Evolutionary conservation across 371 early-diverging fungal species (phyloP).

Genomic region (Dichotomocladium elegans): DNA sequence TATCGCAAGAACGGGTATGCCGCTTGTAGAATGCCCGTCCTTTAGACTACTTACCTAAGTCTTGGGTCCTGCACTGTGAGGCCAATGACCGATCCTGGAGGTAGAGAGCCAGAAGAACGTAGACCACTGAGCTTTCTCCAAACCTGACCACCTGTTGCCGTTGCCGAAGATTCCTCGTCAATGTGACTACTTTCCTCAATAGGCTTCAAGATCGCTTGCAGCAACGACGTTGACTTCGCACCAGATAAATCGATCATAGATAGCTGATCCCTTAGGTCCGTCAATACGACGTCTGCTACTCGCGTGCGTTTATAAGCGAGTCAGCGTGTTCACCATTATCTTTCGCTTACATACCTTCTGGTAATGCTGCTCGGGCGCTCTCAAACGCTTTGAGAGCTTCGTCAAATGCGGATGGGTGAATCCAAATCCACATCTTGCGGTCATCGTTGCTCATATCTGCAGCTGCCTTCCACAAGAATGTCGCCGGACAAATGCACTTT

Average conservation of each 20-base stretch:
- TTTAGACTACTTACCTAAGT: slow-evolving; percentile 45
- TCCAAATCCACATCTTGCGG: slow-evolving; percentile 59
- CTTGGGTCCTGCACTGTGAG: slow-evolving; percentile 74
- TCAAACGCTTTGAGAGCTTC: slow-evolving; percentile 16
- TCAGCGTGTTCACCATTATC: no score
- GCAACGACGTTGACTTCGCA: slow-evolving; percentile 70
- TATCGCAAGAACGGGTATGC: no score
- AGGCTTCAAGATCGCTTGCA: slow-evolving; percentile 55
- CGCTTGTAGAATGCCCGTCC: no score
- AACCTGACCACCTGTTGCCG: slow-evolving; percentile 7
- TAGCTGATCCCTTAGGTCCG: not conserved
- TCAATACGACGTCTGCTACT: not conserved
- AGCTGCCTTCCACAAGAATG: slow-evolving; percentile 65
- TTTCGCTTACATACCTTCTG: not conserved
- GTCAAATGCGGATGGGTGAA: slow-evolving; percentile 60
- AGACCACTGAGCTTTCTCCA: slow-evolving; percentile 51
- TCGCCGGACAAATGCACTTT: slow-evolving; percentile 56
- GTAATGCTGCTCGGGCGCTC: not conserved
- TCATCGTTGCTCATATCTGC: slow-evolving; percentile 5
- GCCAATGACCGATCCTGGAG: slow-evolving; percentile 65
- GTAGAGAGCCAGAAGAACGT: slow-evolving; percentile 61
- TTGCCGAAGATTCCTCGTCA: not conserved
- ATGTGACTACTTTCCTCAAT: slow-evolving; percentile 2
- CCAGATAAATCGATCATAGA: slow-evolving; percentile 71
- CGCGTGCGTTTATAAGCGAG: not conserved